phyloP scores from a whole-genome alignment of 805 yeast genomes.

The Ogataea paradorogensis region DNA sequence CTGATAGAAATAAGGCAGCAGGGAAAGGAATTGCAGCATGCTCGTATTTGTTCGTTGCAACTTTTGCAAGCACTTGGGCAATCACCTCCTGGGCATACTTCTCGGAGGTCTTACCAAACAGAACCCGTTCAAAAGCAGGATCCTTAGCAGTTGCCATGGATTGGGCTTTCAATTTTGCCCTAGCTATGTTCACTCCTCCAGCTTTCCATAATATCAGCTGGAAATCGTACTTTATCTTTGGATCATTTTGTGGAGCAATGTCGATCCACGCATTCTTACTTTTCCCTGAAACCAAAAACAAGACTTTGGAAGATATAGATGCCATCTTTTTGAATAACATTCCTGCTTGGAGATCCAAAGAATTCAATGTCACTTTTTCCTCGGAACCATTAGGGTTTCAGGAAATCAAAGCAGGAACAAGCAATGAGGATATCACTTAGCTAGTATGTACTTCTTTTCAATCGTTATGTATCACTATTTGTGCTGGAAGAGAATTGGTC shows the following conservation, averaged over 20 bases:
- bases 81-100: conserved; percentile 33
- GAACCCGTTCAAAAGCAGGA: conserved; percentile 56
- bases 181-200: conserved; percentile 59
- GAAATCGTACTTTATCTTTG: conserved; percentile 3
- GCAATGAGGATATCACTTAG: not conserved
- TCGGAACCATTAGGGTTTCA: not conserved
- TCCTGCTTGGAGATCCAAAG: conserved; percentile 1
- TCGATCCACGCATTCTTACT: conserved; percentile 2
- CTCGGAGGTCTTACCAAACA: conserved; percentile 5
- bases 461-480: conserved; percentile 27
- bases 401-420: not conserved
- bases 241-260: conserved; percentile 5
- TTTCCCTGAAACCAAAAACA: conserved; percentile 56
- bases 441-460: not conserved
- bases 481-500: conserved; percentile 22
- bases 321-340: conserved; percentile 41
- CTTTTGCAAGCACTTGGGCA: conserved; percentile 46
- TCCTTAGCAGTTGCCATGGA: conserved; percentile 65
- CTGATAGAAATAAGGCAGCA: conserved; percentile 32
- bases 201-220: conserved; percentile 54
- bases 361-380: not conserved
- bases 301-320: conserved; percentile 70
- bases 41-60: conserved; percentile 42
- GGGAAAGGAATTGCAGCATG: conserved; percentile 45
- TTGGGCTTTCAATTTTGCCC: conserved; percentile 67